Evolutionary conservation across 2,329 filamentous ascomycete genomes (phyloP), one percentile per base, ranked within the genome.

Genomic region (Pyrenophora teres): DNA sequence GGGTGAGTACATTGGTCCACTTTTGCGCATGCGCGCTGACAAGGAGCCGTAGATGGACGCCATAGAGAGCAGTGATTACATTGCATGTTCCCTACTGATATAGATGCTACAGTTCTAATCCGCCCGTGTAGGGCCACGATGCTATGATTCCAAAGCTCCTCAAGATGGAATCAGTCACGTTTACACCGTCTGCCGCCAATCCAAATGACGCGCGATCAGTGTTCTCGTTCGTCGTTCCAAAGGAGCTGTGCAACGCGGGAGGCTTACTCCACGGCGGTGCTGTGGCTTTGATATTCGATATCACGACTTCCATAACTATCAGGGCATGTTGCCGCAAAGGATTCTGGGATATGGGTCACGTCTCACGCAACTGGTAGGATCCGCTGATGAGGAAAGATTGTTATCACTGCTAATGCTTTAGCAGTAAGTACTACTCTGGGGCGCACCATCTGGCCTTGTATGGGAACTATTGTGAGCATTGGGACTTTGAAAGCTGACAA

Each of bases 221-320:
- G 4, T 81, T 77, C 61, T 73, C 71, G 18, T 73, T 83, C 53
- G 68, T 60, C 3, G 77, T 82, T 13, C 72, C 76, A 8, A 60
- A 63, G 9, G 64, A 68, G 40, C 77, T 82, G 45, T 75, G 76
- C 54, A 83, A 62, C 10, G 33, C 47, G 38, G 71, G 74, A 27
- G 74, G 74, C 1, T 79, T 77, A 27, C 73, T 84, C 56, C 81
- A 84, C 60, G 81, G 81, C 16, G 81, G 81, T 6, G 80, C 80
- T 2, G 80, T 80, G 2, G 77, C 79, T 0, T 69, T 81, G 4
- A 79, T 83, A 37, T 82, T 82, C 52, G 83, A 86, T 60, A 80
- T 84, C 68, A 75, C 77, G 47, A 80, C 78, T 1, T 76, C 73
- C 6, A 64, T 76, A 6, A 69, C 76, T 5, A 65, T 77, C 13